Evolutionary conservation across 352 stramenopile genomes (phyloP).

Genomic region (Pythium insidiosum): DNA sequence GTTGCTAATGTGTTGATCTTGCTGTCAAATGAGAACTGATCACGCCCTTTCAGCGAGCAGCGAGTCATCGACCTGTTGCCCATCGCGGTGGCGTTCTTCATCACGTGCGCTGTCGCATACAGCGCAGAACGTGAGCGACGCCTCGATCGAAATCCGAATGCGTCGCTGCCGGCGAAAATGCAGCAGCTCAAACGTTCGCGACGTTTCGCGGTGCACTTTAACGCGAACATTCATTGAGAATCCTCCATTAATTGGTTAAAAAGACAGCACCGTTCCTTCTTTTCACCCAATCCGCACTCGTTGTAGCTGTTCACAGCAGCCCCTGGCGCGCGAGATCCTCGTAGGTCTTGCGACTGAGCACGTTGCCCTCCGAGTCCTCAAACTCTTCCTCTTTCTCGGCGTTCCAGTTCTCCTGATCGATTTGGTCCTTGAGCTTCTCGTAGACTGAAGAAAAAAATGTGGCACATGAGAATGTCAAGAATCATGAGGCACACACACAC

Average conservation of each 20-base stretch:
- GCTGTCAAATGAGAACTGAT: not conserved
- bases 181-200: constrained; percentile 2
- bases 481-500: not conserved
- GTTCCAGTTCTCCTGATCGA: constrained; percentile 93
- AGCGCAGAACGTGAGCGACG: no score
- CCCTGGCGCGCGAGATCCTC: constrained; percentile 97
- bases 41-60: no score
- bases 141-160: no score
- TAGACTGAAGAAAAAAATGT: constrained; percentile 77
- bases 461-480: not conserved
- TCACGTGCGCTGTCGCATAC: no score
- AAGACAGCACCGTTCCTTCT: not conserved
- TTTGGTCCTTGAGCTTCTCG: constrained; percentile 92
- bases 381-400: constrained; percentile 95
- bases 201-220: no score
- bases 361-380: constrained; percentile 98
- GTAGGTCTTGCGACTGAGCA: constrained; percentile 96
- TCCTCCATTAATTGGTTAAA: constrained; percentile 7
- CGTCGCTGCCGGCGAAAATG: not conserved
- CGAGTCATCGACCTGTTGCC: no score
- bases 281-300: constrained; percentile 13
- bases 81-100: no score
- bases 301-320: no score
- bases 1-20: constrained; percentile 2
- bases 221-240: constrained; percentile 10